phyloP scores from a whole-genome alignment of 1,284 basidiomycete species.

The Gymnopus androsaceus region DNA sequence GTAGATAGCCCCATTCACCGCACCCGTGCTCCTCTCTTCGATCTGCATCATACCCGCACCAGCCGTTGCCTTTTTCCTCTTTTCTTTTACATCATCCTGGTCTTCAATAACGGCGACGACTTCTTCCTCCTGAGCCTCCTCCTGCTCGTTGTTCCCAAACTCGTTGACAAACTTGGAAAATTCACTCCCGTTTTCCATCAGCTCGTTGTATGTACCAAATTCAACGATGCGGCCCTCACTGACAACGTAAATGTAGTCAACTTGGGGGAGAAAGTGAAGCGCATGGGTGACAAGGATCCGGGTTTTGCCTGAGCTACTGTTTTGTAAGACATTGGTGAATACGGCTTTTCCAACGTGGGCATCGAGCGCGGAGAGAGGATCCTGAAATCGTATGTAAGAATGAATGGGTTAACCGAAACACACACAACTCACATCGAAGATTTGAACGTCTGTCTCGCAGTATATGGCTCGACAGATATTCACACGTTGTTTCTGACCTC shows the following conservation, averaged over 20 bases:
- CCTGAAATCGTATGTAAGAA: constrained; percentile 36
- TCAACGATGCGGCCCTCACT: constrained; percentile 77
- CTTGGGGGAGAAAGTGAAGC: constrained; percentile 77
- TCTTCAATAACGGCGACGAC: constrained; percentile 25
- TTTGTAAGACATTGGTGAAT: constrained; percentile 81
- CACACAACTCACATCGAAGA: constrained; percentile 61
- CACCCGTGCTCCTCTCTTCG: constrained; percentile 64
- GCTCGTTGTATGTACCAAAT: constrained; percentile 71
- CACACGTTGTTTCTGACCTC: constrained; percentile 78
- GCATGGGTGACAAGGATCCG: constrained; percentile 85
- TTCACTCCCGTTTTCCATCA: constrained; percentile 65
- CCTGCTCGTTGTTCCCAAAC: constrained; percentile 50
- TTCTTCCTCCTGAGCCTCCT: constrained; percentile 33
- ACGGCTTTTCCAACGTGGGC: constrained; percentile 88
- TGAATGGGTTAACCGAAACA: background rate
- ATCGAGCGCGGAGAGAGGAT: constrained; percentile 78
- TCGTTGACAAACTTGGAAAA: constrained; percentile 75
- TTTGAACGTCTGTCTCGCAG: constrained; percentile 81
- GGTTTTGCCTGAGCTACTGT: constrained; percentile 65
- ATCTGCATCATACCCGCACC: constrained; percentile 61
- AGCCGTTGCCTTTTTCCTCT: constrained; percentile 39
- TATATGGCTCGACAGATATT: constrained; percentile 87
- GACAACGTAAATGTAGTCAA: constrained; percentile 74
- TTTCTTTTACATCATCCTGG: constrained; percentile 39
- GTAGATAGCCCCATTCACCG: constrained; percentile 54